Evolutionary conservation across 2,329 filamentous ascomycete species (phyloP).

Genomic region (Aspergillus bombycis): DNA sequence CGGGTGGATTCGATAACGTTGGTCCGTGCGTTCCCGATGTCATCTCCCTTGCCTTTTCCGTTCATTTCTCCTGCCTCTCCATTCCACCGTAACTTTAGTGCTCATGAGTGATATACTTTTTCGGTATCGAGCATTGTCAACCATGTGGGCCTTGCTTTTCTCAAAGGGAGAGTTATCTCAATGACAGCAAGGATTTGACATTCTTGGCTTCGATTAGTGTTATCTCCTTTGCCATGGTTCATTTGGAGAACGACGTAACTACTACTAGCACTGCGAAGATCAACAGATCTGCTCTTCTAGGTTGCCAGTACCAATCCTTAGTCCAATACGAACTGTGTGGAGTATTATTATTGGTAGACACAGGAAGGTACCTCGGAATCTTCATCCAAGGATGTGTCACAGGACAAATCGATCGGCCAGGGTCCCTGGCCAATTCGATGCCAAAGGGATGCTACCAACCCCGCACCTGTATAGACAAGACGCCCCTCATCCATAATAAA

Average conservation of each 20-base stretch:
- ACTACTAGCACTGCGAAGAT: too few species aligned
- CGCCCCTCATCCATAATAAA: neutral
- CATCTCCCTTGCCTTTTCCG: neutral
- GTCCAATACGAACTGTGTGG: neutral
- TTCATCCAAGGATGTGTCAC: neutral
- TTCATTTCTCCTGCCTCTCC: neutral
- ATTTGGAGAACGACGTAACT: too few species aligned
- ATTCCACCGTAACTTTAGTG: neutral
- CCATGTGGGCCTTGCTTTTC: neutral
- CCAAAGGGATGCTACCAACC: neutral
- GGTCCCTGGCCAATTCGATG: neutral
- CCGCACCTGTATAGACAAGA: conserved; percentile 1
- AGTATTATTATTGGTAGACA: neutral
- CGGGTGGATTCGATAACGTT: neutral
- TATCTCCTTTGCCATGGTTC: too few species aligned
- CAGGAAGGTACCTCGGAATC: neutral
- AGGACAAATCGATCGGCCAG: neutral
- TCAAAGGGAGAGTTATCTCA: neutral
- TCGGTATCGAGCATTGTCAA: neutral
- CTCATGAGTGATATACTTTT: neutral
- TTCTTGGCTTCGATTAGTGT: neutral
- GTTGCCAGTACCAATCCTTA: neutral
- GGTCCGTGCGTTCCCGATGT: conserved; percentile 18
- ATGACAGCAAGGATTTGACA: neutral
- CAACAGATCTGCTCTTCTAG: too few species aligned